Evolutionary conservation across 2,329 filamentous ascomycete genomes (phyloP), one percentile per base, ranked within the genome.

Genomic region (Penicillium sumatraense): DNA sequence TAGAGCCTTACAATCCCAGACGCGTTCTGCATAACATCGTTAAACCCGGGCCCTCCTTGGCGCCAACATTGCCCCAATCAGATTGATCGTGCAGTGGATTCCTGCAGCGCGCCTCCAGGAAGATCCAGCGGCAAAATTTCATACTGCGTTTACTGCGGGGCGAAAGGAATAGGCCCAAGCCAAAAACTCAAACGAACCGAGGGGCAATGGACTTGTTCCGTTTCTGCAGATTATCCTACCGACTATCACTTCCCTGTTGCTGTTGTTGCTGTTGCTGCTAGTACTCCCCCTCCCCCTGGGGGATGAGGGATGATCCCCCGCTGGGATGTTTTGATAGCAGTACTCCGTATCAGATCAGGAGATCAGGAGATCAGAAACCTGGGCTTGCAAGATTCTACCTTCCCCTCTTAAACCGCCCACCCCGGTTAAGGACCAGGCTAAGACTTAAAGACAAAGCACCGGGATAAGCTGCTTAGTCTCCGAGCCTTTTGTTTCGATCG

Each of bases 1-100:
- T 23, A 44, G 14, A 18, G 7, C 6, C 26, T 50, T 29, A 50
- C 51, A 61, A 60, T 57, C 60, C 51, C 60, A 61, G 56, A 55
- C 56, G 60, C 63, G 49, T 57, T 61, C 64, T 68, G 68, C 68
- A 68, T 63, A 66, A 69, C 68, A 69, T 68, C 61, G 58, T 51
- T 54, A 44, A 52, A 49, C 44, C 56, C 51, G 49, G 47, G 40
- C 14, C 47, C 48, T 52, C 49, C 64, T 67, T 62, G 56, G 63
- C 63, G 46, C 60, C 60, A 63, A 65, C 23, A 44, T 26, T 26
- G 14, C 40, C 18, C 40, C 40, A 27, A 44, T 64, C 56, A 57
- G 56, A 50, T 49, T 57, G 45, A 46, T 60, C 53, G 47, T 56
- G 55, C 59, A 56, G 58, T 59, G 59, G 58, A 45, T 56, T 52